Evolutionary conservation across 2,329 filamentous ascomycete genomes (phyloP), one percentile per base, ranked within the genome.

Genomic region (Ceratocystis cacaofunesta): DNA sequence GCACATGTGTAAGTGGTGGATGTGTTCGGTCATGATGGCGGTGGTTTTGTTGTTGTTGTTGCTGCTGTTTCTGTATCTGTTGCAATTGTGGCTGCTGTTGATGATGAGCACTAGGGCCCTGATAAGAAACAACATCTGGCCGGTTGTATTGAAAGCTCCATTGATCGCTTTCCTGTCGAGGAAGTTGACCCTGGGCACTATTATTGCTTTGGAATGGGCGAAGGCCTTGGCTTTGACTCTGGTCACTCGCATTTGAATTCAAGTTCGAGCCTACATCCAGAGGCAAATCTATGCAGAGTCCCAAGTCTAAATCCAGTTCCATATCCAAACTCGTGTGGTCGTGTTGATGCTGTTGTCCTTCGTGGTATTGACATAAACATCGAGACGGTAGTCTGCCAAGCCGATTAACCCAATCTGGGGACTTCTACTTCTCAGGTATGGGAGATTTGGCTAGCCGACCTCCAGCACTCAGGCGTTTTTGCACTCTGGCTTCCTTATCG

Each of bases 401-500:
- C 66, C 66, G 58, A 65, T 67, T 65, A 46, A 69, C 70, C 67
- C 69, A 65, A 67, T 68, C 67, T 63, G 67, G 61, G 68, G 74
- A 72, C 72, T 77, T 77, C 80, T 83, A 83, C 73, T 78, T 80
- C 75, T 85, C 82, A 70, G 82, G 82, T 73, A 85, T 85, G 71
- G 82, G 81, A 70, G 80, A 81, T 75, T 81, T 85, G 68, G 84
- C 84, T 72, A 92, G 79, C 70, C 87, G 80, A 61, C 88, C 88
- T 60, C 88, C 88, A 30, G 86, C 88, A 72, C 88, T 91, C 68
- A 89, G 85, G 68, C 89, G 81, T 77, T 94, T 94, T 74, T 90
- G 87, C 67, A 92, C 74, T 68, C 85, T 84, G 28, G 80, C 76
- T 70, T 91, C 87, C 71, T 81, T 84, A 70, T 90, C 87, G 50